A percentile compares a stretch with the other conserved stretches of the same genome.
phyloP scores from a whole-genome alignment of 2,329 filamentous ascomycete species.

The Coleophoma cylindrospora region DNA sequence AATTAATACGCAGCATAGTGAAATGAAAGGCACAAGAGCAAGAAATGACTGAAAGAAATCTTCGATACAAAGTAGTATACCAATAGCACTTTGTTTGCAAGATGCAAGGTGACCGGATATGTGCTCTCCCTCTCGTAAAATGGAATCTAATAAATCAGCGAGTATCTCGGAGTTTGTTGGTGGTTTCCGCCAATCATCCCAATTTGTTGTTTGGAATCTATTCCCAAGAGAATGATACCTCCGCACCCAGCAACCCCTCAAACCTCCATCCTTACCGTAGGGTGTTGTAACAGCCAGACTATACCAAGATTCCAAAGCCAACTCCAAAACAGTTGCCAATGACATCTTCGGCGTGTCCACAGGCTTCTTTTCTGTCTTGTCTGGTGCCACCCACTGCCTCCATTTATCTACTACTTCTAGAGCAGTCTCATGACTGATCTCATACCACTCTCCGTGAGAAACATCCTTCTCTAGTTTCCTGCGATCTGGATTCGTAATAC shows the following conservation, averaged over 20 bases:
- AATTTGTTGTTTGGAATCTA: not conserved
- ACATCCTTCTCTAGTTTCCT: not conserved
- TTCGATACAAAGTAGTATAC: not conserved
- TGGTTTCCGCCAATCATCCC: not conserved
- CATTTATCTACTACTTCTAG: conserved; percentile 5
- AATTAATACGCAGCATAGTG: not conserved
- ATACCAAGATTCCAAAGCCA: not conserved
- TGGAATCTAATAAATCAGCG: not conserved
- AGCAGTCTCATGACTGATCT: conserved; percentile 1
- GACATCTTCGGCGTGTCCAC: not conserved
- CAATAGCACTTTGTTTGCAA: not conserved
- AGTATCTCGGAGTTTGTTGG: not conserved
- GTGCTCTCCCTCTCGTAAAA: not conserved
- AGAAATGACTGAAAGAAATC: not conserved
- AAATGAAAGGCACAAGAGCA: not conserved
- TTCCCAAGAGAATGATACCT: not conserved
- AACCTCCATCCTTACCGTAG: not conserved
- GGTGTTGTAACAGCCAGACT: not conserved
- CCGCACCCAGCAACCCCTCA: not conserved
- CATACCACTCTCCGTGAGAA: conserved; percentile 4
- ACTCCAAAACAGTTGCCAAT: not conserved
- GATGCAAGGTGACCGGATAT: not conserved
- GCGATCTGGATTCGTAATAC: no score
- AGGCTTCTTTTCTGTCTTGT: not conserved
- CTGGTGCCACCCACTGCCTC: conserved; percentile 27